Conservation (phyloP, 2,329 filamentous ascomycete species). For the Cladophialophora yegresii region DNA sequence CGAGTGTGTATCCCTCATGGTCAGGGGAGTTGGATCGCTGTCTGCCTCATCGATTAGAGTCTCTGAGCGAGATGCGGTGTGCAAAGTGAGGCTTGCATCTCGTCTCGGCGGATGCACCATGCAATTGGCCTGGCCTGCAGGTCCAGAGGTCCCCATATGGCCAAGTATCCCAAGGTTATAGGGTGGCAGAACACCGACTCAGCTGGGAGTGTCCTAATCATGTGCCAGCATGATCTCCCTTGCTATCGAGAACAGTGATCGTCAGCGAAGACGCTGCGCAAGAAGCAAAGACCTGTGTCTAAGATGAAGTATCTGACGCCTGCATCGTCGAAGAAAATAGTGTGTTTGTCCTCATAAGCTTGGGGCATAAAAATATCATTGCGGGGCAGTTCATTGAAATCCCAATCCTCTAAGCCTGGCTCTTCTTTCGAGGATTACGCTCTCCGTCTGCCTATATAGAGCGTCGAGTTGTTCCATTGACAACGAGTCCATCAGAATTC, state of each 20-base stretch:
- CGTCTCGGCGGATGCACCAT: conserved; percentile 8
- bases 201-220: conserved; percentile 5
- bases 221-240: conserved; percentile 22
- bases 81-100: conserved; percentile 16
- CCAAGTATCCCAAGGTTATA: background rate
- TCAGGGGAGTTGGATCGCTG: background rate
- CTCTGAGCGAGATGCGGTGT: conserved; percentile 5
- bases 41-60: background rate
- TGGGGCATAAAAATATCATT: conserved; percentile 7
- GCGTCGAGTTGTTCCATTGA: conserved; percentile 81
- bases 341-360: background rate
- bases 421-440: conserved; percentile 70
- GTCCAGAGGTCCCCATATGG: conserved; percentile 6
- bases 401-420: conserved; percentile 27
- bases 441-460: conserved; percentile 80
- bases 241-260: background rate
- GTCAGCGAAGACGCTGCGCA: background rate
- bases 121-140: conserved; percentile 18
- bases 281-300: conserved; percentile 4
- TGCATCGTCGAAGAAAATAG: conserved; percentile 13
- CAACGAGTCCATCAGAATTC: conserved; percentile 78
- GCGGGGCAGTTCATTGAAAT: conserved; percentile 24
- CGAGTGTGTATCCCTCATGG: background rate
- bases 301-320: conserved; percentile 13
- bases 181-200: background rate